phyloP scores from a whole-genome alignment of 441 rosid genomes.

The Mallotus japonicus region DNA sequence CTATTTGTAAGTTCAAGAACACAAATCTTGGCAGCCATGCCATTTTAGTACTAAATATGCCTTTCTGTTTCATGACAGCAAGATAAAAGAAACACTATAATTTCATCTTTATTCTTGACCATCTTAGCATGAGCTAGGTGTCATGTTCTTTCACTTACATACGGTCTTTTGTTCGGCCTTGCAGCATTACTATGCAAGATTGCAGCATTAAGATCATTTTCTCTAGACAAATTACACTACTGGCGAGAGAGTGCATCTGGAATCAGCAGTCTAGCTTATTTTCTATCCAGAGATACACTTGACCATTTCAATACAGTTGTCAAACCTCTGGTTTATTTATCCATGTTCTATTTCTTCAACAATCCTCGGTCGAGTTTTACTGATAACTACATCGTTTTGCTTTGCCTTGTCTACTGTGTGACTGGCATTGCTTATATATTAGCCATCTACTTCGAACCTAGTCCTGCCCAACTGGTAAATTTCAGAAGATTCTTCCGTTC shows the following conservation, averaged over 20 bases:
- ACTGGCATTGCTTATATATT: slow-evolving; percentile 85
- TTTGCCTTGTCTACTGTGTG: slow-evolving; percentile 88
- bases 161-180: slow-evolving; percentile 14
- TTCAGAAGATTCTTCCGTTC: neutral
- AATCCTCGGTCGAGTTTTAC: slow-evolving; percentile 76
- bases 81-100: neutral
- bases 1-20: slow-evolving; percentile 73
- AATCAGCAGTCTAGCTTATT: slow-evolving; percentile 88
- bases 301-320: slow-evolving; percentile 79
- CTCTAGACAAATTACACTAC: slow-evolving; percentile 81
- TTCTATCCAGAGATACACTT: slow-evolving; percentile 78
- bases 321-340: slow-evolving; percentile 88
- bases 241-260: slow-evolving; percentile 90
- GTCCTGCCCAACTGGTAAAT: slow-evolving; percentile 89
- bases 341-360: slow-evolving; percentile 91
- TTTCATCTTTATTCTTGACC: neutral
- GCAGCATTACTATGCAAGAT: slow-evolving; percentile 93
- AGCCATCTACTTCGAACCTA: slow-evolving; percentile 72
- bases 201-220: slow-evolving; percentile 82
- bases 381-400: slow-evolving; percentile 72
- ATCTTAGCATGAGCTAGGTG: neutral
- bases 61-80: neutral
- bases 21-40: neutral
- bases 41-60: neutral
- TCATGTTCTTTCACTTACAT: neutral